Base-by-base conservation (phyloP, 495 filamentous ascomycete species). In the Penicillium manginii region DNA sequence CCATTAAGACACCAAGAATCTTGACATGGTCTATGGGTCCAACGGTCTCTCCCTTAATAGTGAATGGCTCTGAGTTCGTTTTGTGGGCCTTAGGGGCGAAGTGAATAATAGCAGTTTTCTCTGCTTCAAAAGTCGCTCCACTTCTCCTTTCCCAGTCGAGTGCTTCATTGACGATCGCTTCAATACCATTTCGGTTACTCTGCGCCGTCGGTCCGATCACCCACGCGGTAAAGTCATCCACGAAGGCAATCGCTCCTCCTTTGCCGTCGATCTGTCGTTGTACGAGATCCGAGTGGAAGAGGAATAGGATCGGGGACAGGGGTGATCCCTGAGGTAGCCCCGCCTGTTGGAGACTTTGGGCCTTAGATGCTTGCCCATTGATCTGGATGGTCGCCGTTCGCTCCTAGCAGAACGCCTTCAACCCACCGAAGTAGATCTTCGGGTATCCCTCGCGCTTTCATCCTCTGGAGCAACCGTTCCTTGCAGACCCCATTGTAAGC, bases 401-500 rank as follows among this genome's bases (percentile, higher is more conserved):
- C 46, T 47, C 55, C 18, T 55, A 66, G 56, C 52, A 66, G 57
- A 78, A 77, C 22, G 63, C 66, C 66, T 12, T 68, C 52, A 14
- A 73, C 61, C 75, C 64, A 77, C 39, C 60, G 53, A 64, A 62
- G 52, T 39, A 77, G 56, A 10, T 18, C 52, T 12, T 64, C 57
- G 11, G 66, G 68, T 50, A 78, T 73, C 18, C 65, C 60, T 65
- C 67, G 48, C 23, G 64, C 62, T 59, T 58, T 64, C 18, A 78
- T 57, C 55, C 70, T 71, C 48, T 70, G 56, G 39, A 73, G 40
- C 42, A 75, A 43, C 61, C 63, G 59, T 59, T 68, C 68, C 51
- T 67, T 74, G 40, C 50, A 65, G 12, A 79, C 73, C 5, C 70
- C 57, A 40, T 78, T 77, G 55, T 76, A 79, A 43, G 70, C 76